These are phyloP conservation scores for Ceratocystis alfenasii DNA, from an alignment of 2,329 filamentous ascomycete genomes.

Conservation along the genomic window DNA sequence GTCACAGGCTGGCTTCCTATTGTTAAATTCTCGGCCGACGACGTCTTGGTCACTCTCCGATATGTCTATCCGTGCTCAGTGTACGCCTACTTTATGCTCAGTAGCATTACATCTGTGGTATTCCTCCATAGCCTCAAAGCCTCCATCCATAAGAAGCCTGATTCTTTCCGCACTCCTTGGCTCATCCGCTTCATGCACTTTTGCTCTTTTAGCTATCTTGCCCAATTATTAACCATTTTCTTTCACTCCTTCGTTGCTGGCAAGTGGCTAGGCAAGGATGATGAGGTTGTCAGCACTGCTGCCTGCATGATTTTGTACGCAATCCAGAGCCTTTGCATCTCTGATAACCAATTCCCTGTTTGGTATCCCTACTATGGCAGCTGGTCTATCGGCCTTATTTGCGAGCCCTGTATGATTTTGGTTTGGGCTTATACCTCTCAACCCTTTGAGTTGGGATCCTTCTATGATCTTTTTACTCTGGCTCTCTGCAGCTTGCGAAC, in stretches of 20 bases:
- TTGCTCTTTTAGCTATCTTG: conserved; percentile 32
- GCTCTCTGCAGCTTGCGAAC: neutral
- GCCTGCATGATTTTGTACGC: conserved; percentile 54
- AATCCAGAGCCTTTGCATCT: conserved; percentile 44
- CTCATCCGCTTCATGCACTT: conserved; percentile 20
- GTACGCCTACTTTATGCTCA: conserved; percentile 45
- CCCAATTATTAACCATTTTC: conserved; percentile 36
- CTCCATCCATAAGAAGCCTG: conserved; percentile 28
- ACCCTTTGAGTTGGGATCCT: neutral
- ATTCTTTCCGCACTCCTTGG: conserved; percentile 32
- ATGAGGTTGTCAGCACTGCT: conserved; percentile 45
- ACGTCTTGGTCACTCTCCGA: conserved; percentile 28
- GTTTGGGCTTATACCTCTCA: conserved; percentile 20
- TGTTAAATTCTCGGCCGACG: neutral
- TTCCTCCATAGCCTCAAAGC: conserved; percentile 39
- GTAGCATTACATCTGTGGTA: conserved; percentile 41
- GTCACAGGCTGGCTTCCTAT: conserved; percentile 4
- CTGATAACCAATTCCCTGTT: conserved; percentile 38
- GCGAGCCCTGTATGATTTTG: conserved; percentile 40
- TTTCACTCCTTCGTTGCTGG: conserved; percentile 29
- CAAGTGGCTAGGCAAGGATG: conserved; percentile 36
- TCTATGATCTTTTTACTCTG: conserved; percentile 12
- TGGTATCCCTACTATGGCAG: conserved; percentile 55
- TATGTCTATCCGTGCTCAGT: conserved; percentile 47
- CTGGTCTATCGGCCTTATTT: conserved; percentile 45